These are phyloP conservation scores for Neonectria punicea DNA, from an alignment of 2,329 filamentous ascomycete genomes.

Conservation along the genomic window DNA sequence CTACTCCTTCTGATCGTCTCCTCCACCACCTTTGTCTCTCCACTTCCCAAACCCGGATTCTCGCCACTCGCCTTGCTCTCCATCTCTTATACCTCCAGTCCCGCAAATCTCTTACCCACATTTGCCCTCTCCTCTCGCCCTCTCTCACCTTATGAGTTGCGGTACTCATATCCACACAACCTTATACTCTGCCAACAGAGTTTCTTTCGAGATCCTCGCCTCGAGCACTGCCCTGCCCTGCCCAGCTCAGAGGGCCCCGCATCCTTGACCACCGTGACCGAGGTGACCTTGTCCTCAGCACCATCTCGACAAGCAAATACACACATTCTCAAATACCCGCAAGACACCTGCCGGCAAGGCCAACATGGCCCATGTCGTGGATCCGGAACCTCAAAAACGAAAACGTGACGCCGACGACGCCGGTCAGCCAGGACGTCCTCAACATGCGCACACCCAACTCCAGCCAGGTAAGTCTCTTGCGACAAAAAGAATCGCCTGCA, in stretches of 20 bases:
- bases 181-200: conserved; percentile 16
- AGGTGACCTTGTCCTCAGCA: conserved; percentile 9
- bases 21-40: conserved; percentile 24
- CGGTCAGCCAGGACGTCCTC: conserved; percentile 51
- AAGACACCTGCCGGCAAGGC: background rate
- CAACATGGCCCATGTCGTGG: conserved; percentile 56
- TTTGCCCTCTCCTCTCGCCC: conserved; percentile 1
- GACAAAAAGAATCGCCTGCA: conserved; percentile 30
- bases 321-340: background rate
- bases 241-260: conserved; percentile 12
- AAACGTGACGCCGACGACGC: conserved; percentile 60
- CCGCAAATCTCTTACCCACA: conserved; percentile 27
- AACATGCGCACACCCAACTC: conserved; percentile 52
- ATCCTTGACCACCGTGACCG: conserved; percentile 18
- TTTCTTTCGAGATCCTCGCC: conserved; percentile 1
- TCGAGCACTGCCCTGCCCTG: background rate
- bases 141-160: conserved; percentile 6
- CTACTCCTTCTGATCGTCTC: conserved; percentile 14
- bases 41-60: conserved; percentile 21
- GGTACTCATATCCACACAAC: conserved; percentile 11
- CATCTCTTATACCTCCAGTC: conserved; percentile 17
- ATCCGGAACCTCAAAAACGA: conserved; percentile 57
- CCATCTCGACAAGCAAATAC: conserved; percentile 9
- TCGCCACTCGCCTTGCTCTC: conserved; percentile 34
- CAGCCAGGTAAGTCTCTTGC: conserved; percentile 56